phyloP scores from a whole-genome alignment of 768 basidiomycete genomes.

The button mushroom (Agaricus bisporus) region DNA sequence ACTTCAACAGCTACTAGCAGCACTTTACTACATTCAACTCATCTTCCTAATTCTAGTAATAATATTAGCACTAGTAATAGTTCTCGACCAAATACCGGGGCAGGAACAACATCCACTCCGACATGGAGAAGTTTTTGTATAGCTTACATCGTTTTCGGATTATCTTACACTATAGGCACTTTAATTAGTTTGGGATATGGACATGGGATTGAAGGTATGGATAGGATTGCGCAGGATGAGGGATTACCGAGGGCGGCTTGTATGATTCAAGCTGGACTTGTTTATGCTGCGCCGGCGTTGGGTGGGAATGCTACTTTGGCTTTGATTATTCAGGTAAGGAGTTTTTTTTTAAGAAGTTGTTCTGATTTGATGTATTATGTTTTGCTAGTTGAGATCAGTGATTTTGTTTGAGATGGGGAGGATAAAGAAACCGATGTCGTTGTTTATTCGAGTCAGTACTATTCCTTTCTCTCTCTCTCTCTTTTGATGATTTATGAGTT shows the following conservation, averaged over 20 bases:
- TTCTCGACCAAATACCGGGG: background rate
- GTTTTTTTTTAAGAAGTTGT: background rate
- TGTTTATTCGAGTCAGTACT: background rate
- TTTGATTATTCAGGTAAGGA: slow-evolving; percentile 6
- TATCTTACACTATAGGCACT: background rate
- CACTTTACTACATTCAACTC: too few species aligned
- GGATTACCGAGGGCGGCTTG: background rate
- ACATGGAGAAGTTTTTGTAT: slow-evolving; percentile 6
- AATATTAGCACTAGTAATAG: background rate
- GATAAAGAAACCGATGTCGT: background rate
- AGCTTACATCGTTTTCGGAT: slow-evolving; percentile 1
- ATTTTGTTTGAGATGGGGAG: slow-evolving; percentile 1
- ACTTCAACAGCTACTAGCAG: background rate
- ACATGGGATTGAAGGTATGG: background rate
- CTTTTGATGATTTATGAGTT: background rate
- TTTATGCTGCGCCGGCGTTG: slow-evolving; percentile 6
- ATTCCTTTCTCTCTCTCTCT: background rate
- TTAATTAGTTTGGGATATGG: background rate
- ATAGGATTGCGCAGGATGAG: background rate
- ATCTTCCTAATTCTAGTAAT: background rate
- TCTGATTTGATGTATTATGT: background rate
- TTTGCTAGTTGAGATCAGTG: background rate
- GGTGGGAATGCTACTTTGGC: slow-evolving; percentile 1
- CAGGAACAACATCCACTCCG: background rate
- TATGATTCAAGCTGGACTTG: slow-evolving; percentile 1